Conservation (phyloP, 169 alveolate genomes). For the Eimeria praecox region DNA sequence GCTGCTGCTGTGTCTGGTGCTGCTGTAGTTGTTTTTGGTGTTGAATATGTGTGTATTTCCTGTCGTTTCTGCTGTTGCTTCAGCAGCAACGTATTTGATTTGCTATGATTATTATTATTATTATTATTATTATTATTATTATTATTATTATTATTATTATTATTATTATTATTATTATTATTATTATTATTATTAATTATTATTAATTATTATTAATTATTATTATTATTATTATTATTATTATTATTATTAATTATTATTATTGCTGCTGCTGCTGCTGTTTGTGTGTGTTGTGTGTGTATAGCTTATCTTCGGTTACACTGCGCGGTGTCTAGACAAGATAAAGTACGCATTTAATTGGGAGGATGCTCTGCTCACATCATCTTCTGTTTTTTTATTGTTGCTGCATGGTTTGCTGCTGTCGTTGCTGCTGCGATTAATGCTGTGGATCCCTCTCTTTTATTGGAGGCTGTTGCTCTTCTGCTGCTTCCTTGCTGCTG, state of each 20-base stretch:
- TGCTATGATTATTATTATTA: no score
- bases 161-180: no score
- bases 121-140: no score
- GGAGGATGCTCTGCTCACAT: conserved; percentile 79
- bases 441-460: conserved; percentile 48
- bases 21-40: not conserved
- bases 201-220: no score
- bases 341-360: conserved; percentile 82
- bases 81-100: not conserved
- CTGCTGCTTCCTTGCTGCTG: conserved; percentile 18
- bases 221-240: no score
- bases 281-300: not conserved
- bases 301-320: conserved; percentile 73
- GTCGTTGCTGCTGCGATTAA: conserved; percentile 49
- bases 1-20: conserved; percentile 48
- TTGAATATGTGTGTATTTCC: not conserved
- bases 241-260: no score
- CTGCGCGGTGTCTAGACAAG: conserved; percentile 73
- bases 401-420: conserved; percentile 22
- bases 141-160: no score
- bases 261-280: conserved; percentile 9
- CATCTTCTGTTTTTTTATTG: conserved; percentile 53
- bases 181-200: no score
- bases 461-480: conserved; percentile 66
- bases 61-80: not conserved